phyloP scores from a whole-genome alignment of 2,329 filamentous ascomycete species.

The Ascochyta rabiei region DNA sequence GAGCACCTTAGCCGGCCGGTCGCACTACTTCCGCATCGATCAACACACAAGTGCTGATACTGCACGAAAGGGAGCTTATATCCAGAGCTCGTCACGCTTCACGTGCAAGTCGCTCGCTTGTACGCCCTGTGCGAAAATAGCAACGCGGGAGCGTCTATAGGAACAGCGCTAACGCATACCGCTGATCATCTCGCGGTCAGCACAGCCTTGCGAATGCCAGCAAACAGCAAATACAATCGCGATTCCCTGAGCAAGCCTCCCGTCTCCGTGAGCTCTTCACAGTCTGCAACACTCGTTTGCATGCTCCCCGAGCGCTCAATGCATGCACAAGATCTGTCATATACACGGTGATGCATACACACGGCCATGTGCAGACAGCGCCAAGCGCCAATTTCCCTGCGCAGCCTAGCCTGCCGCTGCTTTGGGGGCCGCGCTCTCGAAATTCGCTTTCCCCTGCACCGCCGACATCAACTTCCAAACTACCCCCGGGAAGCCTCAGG shows the following conservation, averaged over 20 bases:
- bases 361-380: not conserved
- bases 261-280: too few species aligned
- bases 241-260: not conserved
- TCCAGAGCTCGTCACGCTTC: not conserved
- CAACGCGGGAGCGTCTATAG: conserved; percentile 14
- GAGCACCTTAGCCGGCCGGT: not conserved
- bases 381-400: conserved; percentile 5
- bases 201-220: conserved; percentile 22
- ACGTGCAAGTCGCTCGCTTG: conserved; percentile 4
- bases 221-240: not conserved
- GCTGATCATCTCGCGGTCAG: conserved; percentile 20
- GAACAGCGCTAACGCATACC: conserved; percentile 16
- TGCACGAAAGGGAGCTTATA: not conserved
- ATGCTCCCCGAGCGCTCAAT: not conserved
- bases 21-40: not conserved
- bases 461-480: not conserved
- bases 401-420: conserved; percentile 1
- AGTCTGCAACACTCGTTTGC: not conserved
- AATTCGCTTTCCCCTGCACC: conserved; percentile 33
- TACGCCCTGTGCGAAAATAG: conserved; percentile 32
- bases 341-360: not conserved
- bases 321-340: not conserved
- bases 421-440: conserved; percentile 9
- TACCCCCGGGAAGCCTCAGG: not conserved
- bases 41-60: not conserved